A percentile compares a stretch with the other conserved stretches of the same genome.
Evolutionary conservation across 192 early-diverging fungal species (phyloP).

Genomic region (Diversispora eburnea): DNA sequence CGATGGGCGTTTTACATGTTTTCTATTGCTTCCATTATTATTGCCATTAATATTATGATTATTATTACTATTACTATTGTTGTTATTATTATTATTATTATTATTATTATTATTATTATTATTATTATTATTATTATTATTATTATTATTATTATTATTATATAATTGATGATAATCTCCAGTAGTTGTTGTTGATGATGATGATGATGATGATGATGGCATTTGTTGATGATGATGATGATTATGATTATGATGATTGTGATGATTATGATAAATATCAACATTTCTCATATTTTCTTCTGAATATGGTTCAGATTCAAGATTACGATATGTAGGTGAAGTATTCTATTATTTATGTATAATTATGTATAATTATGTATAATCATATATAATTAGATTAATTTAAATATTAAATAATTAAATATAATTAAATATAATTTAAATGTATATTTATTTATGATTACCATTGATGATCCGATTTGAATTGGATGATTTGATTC

Average conservation of each 20-base stretch:
- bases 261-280: neutral
- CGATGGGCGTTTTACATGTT: neutral
- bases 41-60: neutral
- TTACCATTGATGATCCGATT: neutral
- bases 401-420: too few relatives aligned
- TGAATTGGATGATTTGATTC: neutral
- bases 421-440: neutral
- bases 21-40: neutral
- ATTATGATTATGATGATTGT: too few relatives aligned
- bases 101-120: neutral
- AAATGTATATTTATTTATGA: neutral
- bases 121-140: too few relatives aligned
- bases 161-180: too few relatives aligned
- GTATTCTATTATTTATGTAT: too few relatives aligned
- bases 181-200: neutral
- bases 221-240: too few relatives aligned
- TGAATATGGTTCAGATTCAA: neutral
- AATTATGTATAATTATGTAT: too few relatives aligned
- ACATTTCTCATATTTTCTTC: constrained; percentile 8
- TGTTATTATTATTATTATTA: neutral
- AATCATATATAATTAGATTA: too few relatives aligned
- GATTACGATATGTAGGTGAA: too few relatives aligned
- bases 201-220: too few relatives aligned
- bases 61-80: neutral
- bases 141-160: neutral